phyloP scores from a whole-genome alignment of 176 grass and related monocot genomes.

The Aegilops bicornis region DNA sequence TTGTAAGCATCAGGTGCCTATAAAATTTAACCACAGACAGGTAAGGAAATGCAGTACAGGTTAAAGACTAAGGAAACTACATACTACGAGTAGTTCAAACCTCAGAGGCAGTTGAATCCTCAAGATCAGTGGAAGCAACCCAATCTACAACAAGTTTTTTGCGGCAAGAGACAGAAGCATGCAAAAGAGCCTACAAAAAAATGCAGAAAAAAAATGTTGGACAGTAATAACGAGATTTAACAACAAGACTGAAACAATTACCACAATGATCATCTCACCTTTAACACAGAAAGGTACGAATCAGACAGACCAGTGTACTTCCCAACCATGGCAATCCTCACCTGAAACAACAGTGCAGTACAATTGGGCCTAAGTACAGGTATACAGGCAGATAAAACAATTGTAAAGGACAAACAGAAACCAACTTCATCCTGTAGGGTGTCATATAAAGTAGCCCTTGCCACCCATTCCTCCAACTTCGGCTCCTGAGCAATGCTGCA shows the following conservation, averaged over 20 bases:
- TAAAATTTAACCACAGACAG: conserved; percentile 17
- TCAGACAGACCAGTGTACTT: conserved; percentile 14
- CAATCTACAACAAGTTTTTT: conserved; percentile 23
- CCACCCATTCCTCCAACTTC: conserved; percentile 20
- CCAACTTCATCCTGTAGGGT: conserved; percentile 1
- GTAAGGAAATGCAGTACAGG: conserved; percentile 11
- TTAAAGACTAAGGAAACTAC: neutral
- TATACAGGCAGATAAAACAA: neutral
- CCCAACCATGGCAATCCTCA: conserved; percentile 9
- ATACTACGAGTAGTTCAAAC: conserved; percentile 23
- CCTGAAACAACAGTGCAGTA: neutral
- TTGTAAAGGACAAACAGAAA: neutral
- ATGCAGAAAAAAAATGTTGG: neutral
- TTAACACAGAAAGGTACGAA: conserved; percentile 21
- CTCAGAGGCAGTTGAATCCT: conserved; percentile 60
- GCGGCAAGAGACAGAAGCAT: neutral
- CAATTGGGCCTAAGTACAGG: neutral
- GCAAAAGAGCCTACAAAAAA: conserved; percentile 6
- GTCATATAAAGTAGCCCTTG: conserved; percentile 30
- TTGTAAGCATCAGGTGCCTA: conserved; percentile 62
- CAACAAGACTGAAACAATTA: neutral
- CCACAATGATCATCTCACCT: neutral
- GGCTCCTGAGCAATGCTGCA: conserved; percentile 7
- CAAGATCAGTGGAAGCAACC: conserved; percentile 64
- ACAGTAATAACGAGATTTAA: neutral